Base-by-base conservation (phyloP, 2,329 filamentous ascomycete species). In the Thelonectria olida region DNA sequence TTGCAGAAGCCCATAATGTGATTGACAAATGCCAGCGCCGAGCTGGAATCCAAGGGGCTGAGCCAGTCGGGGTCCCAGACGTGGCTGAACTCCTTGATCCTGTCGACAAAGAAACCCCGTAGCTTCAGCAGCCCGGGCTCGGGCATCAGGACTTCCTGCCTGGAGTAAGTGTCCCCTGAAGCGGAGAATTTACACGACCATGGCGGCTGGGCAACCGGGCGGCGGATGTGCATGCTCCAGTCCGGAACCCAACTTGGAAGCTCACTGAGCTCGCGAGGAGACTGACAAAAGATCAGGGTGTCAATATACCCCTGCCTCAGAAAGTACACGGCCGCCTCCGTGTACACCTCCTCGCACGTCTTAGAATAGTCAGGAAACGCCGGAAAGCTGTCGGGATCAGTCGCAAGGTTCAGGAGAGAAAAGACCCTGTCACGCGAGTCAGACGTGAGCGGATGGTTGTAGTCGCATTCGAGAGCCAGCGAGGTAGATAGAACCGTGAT, bases 341-440 rank as follows among this genome's bases (percentile, higher is more conserved):
- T 23, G 28, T 66, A 66, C 19, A 62, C 62, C 8, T 62, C 28
- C 27, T 62, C 38, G 12, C 53, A 51, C 5, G 58, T 51, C 41
- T 57, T 62, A 0, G 54, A 49, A 27, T 66, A 66, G 23, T 66
- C 54, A 0, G 55, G 34, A 9, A 63, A 51, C 1, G 31, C 17
- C 1, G 17, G 25, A 13, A 66, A 59, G 7, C 58, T n/a, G 6
- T 23, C 22, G 12, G 42, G 31, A 27, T 66, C 58, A 6, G 12
- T 38, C 7, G 54, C 47, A 4, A 66, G 52, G 17, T 66, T 47
- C 2, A 66, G 20, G 7, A 66, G 27, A 2, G 54, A 56, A 17
- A 66, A 64, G 10, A 66, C 42, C 5, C 64, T 52, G 15, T 66
- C 64, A 27, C 64, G 58, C 2, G 64, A 52, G 45, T 66, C 64